These are phyloP conservation scores for Melanopsichium pennsylvanicum DNA, from an alignment of 1,284 basidiomycete genomes.

Conservation along the genomic window DNA sequence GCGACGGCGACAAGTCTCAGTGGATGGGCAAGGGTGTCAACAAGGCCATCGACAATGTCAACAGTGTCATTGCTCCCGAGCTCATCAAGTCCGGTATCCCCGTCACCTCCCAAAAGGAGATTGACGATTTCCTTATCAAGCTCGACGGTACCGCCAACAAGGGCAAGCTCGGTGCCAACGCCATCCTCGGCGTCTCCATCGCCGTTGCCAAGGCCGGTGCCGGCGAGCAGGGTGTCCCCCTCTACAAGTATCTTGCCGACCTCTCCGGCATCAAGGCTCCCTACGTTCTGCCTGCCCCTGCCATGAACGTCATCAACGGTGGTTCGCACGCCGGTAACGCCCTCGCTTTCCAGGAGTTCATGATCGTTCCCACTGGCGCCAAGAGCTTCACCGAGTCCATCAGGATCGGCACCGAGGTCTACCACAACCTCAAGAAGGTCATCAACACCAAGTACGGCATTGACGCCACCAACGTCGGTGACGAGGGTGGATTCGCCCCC, in stretches of 20 bases:
- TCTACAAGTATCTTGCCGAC: slow-evolving; percentile 95
- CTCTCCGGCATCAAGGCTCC: slow-evolving; percentile 93
- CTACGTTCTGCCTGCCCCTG: slow-evolving; percentile 73
- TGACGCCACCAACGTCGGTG: slow-evolving; percentile 98
- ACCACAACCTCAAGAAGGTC: slow-evolving; percentile 99
- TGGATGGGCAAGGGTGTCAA: slow-evolving; percentile 90
- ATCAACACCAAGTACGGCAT: slow-evolving; percentile 99
- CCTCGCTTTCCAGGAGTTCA: slow-evolving; percentile 86
- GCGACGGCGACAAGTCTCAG: slow-evolving; percentile 89
- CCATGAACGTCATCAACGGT: slow-evolving; percentile 99
- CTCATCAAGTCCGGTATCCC: slow-evolving; percentile 85
- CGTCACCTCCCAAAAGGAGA: slow-evolving; percentile 91
- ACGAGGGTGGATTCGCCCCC: slow-evolving; percentile 99
- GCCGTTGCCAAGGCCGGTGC: slow-evolving; percentile 93
- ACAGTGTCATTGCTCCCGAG: slow-evolving; percentile 86
- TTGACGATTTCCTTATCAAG: slow-evolving; percentile 99
- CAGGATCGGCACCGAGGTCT: slow-evolving; percentile 98
- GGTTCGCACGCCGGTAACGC: slow-evolving; percentile 99
- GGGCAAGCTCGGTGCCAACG: slow-evolving; percentile 98
- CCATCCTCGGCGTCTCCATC: slow-evolving; percentile 98
- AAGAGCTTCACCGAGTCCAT: slow-evolving; percentile 94
- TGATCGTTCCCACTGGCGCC: slow-evolving; percentile 99
- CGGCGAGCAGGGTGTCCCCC: slow-evolving; percentile 75
- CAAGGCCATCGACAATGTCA: slow-evolving; percentile 96
- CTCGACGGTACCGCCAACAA: slow-evolving; percentile 98